phyloP scores from a whole-genome alignment of 2,329 filamentous ascomycete genomes.

The Grosmannia clavigera region DNA sequence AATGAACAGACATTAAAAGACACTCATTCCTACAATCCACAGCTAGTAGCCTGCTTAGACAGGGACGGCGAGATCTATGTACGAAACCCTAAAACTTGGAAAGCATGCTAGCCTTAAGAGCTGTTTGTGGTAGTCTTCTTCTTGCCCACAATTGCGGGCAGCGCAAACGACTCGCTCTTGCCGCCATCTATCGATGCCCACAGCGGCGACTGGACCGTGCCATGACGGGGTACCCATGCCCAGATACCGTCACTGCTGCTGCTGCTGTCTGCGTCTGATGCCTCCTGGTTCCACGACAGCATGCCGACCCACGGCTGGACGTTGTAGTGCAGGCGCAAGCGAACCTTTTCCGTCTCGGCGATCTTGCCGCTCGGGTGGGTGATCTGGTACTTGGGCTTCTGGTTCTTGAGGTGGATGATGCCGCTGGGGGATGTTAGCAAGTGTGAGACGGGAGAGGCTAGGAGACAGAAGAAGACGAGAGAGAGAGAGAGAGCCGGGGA shows the following conservation, averaged over 20 bases:
- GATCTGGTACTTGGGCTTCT: conserved; percentile 94
- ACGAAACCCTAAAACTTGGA: neutral
- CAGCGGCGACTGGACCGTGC: conserved; percentile 8
- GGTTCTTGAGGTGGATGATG: conserved; percentile 64
- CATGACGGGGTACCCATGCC: conserved; percentile 5
- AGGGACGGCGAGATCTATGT: too few species aligned
- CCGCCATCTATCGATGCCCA: conserved; percentile 58
- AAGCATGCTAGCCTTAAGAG: neutral
- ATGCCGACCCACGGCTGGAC: conserved; percentile 93
- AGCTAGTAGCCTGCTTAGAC: neutral
- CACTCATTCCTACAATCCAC: too few species aligned
- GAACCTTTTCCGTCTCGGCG: conserved; percentile 60
- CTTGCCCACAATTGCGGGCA: conserved; percentile 41
- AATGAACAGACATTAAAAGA: neutral
- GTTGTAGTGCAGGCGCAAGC: conserved; percentile 81
- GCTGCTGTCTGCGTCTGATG: neutral
- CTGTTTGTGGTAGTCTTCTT: neutral
- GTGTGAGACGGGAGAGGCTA: neutral
- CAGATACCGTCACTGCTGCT: neutral
- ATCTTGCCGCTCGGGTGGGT: conserved; percentile 76
- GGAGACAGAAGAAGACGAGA: neutral
- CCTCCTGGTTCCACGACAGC: conserved; percentile 65
- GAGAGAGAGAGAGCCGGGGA: neutral
- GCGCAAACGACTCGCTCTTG: conserved; percentile 48
- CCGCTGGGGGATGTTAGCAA: conserved; percentile 35